Base-by-base conservation (phyloP, 2,329 filamentous ascomycete species). In the Colletotrichum caudatum region DNA sequence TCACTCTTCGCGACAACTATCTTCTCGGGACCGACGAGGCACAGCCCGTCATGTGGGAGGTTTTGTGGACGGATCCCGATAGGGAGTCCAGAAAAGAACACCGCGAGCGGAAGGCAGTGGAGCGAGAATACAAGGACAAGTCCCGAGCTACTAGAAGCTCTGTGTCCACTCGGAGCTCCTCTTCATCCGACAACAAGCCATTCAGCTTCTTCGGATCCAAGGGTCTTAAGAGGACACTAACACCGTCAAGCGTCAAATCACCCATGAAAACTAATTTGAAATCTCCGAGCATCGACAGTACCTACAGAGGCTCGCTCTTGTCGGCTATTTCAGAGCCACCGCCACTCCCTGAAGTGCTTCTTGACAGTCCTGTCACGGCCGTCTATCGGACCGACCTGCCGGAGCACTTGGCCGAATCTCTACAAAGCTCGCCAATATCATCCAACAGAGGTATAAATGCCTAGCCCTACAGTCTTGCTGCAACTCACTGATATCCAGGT, bases 1-100 rank as follows among this genome's bases (percentile, higher is more conserved):
- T 29, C 37, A 44, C 18, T 46, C 14, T 20, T 20, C 18, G 50
- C 46, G 26, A 57, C 35, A 11, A 12, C 16, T 14, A 20, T 50
- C 23, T 50, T 44, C 44, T 63, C 18, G 16, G 23, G 50, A 33
- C 26, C 39, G 26, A 60, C 44, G 12, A 59, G 5, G 16, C 29
- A 50, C 12, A n/a, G 59, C 39, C 41, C 75, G 78, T 68, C 56
- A 90, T 90, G 88, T 90, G 88, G 76, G 87, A 89, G 76, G 85
- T 90, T 41, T 80, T 88, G 58, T 90, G 88, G 88, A 87, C 86
- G 5, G 88, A 89, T 68, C 86, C 85, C 29, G 81, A 86, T 61
- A 80, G 82, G 69, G 86, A 90, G 78, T 82, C 84, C 11, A 83
- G 89, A 20, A 86, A 87, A 3, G 85, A 90, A 76, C 82, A 84